These are phyloP conservation scores for Fusarium incarnatum DNA, from an alignment of 2,329 filamentous ascomycete species.

Conservation along the genomic window DNA sequence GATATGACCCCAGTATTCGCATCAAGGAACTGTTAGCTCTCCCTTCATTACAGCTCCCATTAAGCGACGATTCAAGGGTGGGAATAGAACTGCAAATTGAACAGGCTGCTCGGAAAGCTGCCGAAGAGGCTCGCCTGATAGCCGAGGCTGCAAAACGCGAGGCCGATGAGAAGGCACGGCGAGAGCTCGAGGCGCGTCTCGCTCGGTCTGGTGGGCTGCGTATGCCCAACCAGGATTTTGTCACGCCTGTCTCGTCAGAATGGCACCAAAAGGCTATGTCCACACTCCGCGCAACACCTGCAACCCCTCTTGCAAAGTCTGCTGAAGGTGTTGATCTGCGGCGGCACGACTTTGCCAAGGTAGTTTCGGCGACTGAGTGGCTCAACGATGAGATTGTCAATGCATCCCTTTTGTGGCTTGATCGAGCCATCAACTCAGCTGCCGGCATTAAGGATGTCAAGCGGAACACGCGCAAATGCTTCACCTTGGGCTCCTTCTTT, in stretches of 20 bases:
- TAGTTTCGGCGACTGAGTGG: conserved; percentile 71
- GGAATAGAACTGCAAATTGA: conserved; percentile 44
- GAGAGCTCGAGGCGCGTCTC: conserved; percentile 46
- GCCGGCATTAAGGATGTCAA: conserved; percentile 63
- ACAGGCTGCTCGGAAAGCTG: conserved; percentile 39
- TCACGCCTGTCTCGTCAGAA: conserved; percentile 45
- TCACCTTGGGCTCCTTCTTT: conserved; percentile 75
- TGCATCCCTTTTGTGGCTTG: conserved; percentile 70
- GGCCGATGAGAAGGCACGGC: conserved; percentile 41
- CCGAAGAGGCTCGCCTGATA: conserved; percentile 45
- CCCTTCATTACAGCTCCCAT: conserved; percentile 44
- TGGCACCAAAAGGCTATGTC: conserved; percentile 46
- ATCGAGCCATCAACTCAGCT: conserved; percentile 67
- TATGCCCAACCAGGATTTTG: conserved; percentile 44
- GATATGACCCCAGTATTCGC: conserved; percentile 28
- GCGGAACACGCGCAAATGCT: conserved; percentile 66
- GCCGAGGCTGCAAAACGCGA: conserved; percentile 43
- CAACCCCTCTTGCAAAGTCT: conserved; percentile 57
- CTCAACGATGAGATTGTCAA: conserved; percentile 84
- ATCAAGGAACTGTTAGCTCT: conserved; percentile 46
- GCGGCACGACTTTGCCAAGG: conserved; percentile 70
- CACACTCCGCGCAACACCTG: conserved; percentile 52
- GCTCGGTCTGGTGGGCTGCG: conserved; percentile 50
- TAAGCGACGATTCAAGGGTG: conserved; percentile 48
- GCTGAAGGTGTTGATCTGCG: conserved; percentile 63